phyloP scores from a whole-genome alignment of 257 asterid species.

The Solanum etuberosum region DNA sequence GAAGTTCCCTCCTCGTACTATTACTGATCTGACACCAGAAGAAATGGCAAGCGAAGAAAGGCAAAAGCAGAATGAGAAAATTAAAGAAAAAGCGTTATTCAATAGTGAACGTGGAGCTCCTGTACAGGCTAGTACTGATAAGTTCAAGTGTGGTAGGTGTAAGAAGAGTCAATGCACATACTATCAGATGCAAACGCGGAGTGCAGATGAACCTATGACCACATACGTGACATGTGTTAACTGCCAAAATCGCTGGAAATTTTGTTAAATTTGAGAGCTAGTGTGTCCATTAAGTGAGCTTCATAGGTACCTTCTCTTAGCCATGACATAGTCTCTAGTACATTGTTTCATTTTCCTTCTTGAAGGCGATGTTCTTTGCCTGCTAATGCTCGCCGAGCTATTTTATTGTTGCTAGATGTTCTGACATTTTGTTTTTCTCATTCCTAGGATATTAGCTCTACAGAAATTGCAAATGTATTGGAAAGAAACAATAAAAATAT shows the following conservation, averaged over 20 bases:
- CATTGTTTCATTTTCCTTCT: not conserved
- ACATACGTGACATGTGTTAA: constrained; percentile 86
- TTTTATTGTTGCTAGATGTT: not conserved
- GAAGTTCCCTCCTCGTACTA: constrained; percentile 27
- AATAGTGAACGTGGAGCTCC: constrained; percentile 63
- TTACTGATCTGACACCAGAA: constrained; percentile 52
- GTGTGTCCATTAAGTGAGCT: not conserved
- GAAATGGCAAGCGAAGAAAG: constrained; percentile 92
- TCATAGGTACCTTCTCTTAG: not conserved
- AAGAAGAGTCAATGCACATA: constrained; percentile 69
- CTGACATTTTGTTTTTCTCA: not conserved
- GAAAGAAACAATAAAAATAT: not conserved
- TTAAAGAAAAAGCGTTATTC: constrained; percentile 71
- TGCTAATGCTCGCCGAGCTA: not conserved
- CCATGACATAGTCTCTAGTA: not conserved
- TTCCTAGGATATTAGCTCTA: not conserved
- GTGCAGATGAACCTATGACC: constrained; percentile 99
- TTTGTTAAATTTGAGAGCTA: constrained; percentile 4
- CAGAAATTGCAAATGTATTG: not conserved
- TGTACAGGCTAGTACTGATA: constrained; percentile 66
- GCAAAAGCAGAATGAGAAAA: constrained; percentile 50
- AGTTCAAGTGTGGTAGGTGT: constrained; percentile 78
- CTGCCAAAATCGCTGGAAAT: constrained; percentile 87
- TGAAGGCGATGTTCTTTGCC: not conserved
- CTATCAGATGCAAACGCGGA: constrained; percentile 89